A percentile compares a stretch with the other conserved stretches of the same genome.
phyloP scores from a whole-genome alignment of 2,329 filamentous ascomycete species.

The Neocatenulostroma microsporum region DNA sequence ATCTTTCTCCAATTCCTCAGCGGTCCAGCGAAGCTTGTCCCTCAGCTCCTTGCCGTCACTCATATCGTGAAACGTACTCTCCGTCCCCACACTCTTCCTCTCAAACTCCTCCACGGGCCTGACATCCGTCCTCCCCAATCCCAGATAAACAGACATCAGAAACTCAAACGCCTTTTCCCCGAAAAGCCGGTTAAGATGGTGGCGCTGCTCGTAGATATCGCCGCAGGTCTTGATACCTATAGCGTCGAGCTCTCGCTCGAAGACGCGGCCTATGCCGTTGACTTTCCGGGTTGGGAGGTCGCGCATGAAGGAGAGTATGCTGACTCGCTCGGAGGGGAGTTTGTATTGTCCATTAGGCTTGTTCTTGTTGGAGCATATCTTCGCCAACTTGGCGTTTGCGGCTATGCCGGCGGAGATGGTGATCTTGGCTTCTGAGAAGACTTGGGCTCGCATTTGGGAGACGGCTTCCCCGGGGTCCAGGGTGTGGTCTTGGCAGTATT shows the following conservation, averaged over 20 bases:
- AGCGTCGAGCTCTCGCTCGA: slow-evolving; percentile 82
- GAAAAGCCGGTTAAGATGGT: slow-evolving; percentile 68
- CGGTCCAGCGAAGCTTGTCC: slow-evolving; percentile 70
- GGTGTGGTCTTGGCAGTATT: slow-evolving; percentile 63
- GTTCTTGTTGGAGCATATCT: slow-evolving; percentile 91
- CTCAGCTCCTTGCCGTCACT: slow-evolving; percentile 59
- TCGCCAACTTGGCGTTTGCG: slow-evolving; percentile 85
- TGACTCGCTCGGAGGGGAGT: slow-evolving; percentile 61
- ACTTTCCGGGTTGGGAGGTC: slow-evolving; percentile 80
- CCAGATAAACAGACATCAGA: slow-evolving; percentile 73
- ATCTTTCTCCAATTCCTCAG: slow-evolving; percentile 81
- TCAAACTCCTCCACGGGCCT: slow-evolving; percentile 84
- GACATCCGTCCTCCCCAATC: slow-evolving; percentile 73
- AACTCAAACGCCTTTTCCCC: slow-evolving; percentile 89
- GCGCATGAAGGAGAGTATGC: slow-evolving; percentile 80
- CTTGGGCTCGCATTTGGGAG: slow-evolving; percentile 65
- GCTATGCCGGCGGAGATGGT: slow-evolving; percentile 93
- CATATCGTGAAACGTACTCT: slow-evolving; percentile 82
- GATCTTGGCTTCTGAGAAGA: slow-evolving; percentile 68
- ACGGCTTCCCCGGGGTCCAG: slow-evolving; percentile 67
- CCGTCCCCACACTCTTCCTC: slow-evolving; percentile 87
- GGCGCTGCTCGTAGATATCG: slow-evolving; percentile 71
- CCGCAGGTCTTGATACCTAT: slow-evolving; percentile 83
- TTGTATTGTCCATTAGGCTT: slow-evolving; percentile 92
- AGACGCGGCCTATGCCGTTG: slow-evolving; percentile 88